Percentiles rank a stretch among this genome's conserved stretches.
These are phyloP conservation scores for Berberis thunbergii DNA, from an alignment of 164 flowering plant genomes.

Conservation along the genomic window DNA sequence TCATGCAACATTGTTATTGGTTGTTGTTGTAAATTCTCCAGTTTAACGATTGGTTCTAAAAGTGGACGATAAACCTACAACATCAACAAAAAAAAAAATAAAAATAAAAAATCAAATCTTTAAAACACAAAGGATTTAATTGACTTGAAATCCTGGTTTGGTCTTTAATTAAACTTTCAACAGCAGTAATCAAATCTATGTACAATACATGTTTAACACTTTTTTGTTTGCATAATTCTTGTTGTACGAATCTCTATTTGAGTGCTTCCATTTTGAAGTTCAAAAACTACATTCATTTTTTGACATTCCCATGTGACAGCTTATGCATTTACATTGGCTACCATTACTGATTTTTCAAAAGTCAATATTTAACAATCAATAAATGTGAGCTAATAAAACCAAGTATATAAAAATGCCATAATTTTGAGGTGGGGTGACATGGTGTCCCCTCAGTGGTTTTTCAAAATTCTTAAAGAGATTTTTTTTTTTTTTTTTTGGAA, in stretches of 20 bases:
- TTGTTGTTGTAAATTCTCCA: conserved; percentile 35
- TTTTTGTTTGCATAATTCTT: no score
- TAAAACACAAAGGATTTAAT: neutral
- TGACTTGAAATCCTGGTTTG: neutral
- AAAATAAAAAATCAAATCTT: neutral
- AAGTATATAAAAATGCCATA: neutral
- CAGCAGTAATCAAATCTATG: no score
- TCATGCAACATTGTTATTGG: conserved; percentile 49
- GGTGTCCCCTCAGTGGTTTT: no score
- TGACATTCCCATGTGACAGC: no score
- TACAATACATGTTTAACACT: no score
- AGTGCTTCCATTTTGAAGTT: no score
- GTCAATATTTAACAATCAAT: no score
- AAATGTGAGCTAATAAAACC: neutral
- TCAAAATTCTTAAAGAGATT: neutral
- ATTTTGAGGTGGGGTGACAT: neutral
- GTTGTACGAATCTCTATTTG: no score
- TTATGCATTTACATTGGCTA: no score
- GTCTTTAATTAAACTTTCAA: no score
- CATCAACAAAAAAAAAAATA: neutral
- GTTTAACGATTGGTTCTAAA: conserved; percentile 51
- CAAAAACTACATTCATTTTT: no score
- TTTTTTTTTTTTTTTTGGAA: neutral
- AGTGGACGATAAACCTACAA: conserved; percentile 37
- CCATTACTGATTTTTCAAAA: no score